Percentiles rank a stretch among this genome's conserved stretches.
Evolutionary conservation across 2,329 filamentous ascomycete genomes (phyloP).

Genomic region (Aspergillus sp.): DNA sequence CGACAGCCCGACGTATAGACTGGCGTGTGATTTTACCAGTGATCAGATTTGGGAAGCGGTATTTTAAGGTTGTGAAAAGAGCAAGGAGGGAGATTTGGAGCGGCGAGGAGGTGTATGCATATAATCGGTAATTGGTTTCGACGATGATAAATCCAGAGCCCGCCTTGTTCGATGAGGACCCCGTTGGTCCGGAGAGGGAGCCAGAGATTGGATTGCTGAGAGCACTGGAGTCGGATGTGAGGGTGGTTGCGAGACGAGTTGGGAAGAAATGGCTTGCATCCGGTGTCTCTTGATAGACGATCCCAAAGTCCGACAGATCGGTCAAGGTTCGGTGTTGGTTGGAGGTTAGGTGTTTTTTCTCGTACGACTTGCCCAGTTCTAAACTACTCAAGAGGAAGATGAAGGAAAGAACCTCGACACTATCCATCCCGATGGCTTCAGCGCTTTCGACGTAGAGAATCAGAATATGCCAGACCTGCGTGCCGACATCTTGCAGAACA

Average conservation of each 20-base stretch:
- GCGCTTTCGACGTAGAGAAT: constrained; percentile 89
- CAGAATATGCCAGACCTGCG: constrained; percentile 92
- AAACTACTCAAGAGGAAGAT: constrained; percentile 92
- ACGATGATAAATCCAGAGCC: constrained; percentile 78
- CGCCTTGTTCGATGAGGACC: constrained; percentile 24
- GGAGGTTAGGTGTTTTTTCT: constrained; percentile 74
- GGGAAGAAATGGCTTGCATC: constrained; percentile 66
- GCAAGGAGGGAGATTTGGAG: constrained; percentile 91
- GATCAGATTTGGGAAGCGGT: constrained; percentile 91
- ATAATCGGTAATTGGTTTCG: constrained; percentile 96
- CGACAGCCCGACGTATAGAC: constrained; percentile 81
- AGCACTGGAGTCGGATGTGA: constrained; percentile 71
- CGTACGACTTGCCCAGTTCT: constrained; percentile 87
- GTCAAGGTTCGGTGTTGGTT: constrained; percentile 85
- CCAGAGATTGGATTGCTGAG: constrained; percentile 68
- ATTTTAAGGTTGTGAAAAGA: constrained; percentile 81
- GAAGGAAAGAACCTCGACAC: constrained; percentile 91
- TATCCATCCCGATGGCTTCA: constrained; percentile 70
- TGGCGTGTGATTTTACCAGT: constrained; percentile 85
- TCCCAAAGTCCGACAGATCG: constrained; percentile 84
- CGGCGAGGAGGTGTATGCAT: constrained; percentile 91
- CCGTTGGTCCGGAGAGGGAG: constrained; percentile 45
- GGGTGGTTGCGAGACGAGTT: constrained; percentile 86
- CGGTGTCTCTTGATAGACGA: constrained; percentile 63
- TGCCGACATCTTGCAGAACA: constrained; percentile 88